phyloP scores from a whole-genome alignment of 306 rosid species.

The Macrotyloma uniflorum region DNA sequence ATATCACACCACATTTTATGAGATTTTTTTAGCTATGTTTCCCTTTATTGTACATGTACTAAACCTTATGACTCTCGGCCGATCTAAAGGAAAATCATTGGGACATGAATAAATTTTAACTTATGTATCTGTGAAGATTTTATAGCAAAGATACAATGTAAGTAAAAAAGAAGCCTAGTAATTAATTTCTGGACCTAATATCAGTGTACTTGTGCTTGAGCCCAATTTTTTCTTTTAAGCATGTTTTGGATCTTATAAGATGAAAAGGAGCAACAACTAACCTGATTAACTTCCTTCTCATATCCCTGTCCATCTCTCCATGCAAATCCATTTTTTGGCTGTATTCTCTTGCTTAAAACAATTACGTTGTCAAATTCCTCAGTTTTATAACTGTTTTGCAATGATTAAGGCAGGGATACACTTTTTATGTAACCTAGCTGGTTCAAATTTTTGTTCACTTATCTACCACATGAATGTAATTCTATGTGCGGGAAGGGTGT shows the following conservation, averaged over 20 bases:
- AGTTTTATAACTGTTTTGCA: too few species aligned
- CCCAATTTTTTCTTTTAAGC: background rate
- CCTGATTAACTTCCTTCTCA: background rate
- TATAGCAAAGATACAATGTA: background rate
- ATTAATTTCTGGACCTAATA: conserved; percentile 8
- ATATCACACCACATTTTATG: background rate
- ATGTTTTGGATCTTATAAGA: background rate
- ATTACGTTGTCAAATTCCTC: background rate
- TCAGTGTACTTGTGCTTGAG: background rate
- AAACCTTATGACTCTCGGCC: background rate
- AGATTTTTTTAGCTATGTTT: background rate
- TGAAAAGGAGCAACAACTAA: background rate
- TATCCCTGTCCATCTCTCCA: background rate
- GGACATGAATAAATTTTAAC: background rate
- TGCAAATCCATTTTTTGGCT: background rate
- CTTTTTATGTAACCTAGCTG: too few species aligned
- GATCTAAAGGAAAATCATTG: background rate
- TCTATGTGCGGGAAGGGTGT: background rate
- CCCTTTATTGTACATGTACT: background rate
- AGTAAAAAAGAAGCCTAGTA: background rate
- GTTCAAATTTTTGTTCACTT: background rate
- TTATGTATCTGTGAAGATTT: background rate
- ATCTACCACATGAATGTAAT: background rate
- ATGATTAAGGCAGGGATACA: background rate
- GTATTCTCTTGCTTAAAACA: background rate